Conservation (phyloP, 2,329 filamentous ascomycete genomes). For the Xylariaceae sp. region DNA sequence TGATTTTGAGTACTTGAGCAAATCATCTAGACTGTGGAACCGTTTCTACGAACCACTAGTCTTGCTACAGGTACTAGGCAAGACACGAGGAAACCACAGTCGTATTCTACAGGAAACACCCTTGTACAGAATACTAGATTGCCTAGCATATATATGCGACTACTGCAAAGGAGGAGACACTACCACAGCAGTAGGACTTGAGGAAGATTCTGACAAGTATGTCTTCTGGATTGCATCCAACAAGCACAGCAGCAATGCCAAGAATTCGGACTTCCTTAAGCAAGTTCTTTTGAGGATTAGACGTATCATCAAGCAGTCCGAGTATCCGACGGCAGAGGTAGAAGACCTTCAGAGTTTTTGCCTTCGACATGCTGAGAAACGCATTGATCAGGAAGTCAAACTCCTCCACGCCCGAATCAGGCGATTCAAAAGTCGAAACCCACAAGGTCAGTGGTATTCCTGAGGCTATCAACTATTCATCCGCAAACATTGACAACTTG, state of each 20-base stretch:
- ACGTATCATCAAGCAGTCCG: background rate
- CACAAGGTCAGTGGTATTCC: constrained; percentile 11
- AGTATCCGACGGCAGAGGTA: background rate
- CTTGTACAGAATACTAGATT: constrained; percentile 34
- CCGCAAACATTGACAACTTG: background rate
- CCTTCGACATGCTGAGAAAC: constrained; percentile 16
- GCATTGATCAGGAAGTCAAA: constrained; percentile 16
- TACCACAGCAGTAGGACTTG: constrained; percentile 44
- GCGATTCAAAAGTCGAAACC: background rate
- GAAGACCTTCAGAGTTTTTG: constrained; percentile 14
- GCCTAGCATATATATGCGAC: constrained; percentile 46
- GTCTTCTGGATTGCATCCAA: constrained; percentile 47
- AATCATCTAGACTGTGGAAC: constrained; percentile 13
- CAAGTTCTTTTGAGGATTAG: constrained; percentile 22
- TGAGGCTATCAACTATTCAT: background rate
- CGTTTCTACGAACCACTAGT: constrained; percentile 41
- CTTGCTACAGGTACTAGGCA: constrained; percentile 33
- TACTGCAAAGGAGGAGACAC: constrained; percentile 43
- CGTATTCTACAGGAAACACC: constrained; percentile 12
- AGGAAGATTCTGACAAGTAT: constrained; percentile 32
- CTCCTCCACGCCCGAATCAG: constrained; percentile 4
- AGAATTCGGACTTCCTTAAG: constrained; percentile 32
- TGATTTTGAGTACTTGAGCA: background rate
- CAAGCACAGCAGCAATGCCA: constrained; percentile 10
- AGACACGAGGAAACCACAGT: constrained; percentile 31